Evolutionary conservation across 352 stramenopile genomes (phyloP).

Genomic region (Globisporangium abappressorium): DNA sequence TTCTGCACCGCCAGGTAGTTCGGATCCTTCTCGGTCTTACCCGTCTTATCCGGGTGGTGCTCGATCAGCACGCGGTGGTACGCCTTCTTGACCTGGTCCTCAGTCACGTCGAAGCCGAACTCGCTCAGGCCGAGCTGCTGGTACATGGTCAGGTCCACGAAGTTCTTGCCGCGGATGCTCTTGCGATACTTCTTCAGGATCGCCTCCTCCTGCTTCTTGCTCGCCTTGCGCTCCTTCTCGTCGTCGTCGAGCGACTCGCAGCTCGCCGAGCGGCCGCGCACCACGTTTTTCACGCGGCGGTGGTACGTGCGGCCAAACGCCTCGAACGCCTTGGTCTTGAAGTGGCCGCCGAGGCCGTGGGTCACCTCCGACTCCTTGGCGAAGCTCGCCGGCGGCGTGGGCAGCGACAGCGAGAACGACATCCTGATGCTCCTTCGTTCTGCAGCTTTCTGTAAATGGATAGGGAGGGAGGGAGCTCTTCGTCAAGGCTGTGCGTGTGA

Average conservation of each 20-base stretch:
- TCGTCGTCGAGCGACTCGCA: slow-evolving; percentile 76
- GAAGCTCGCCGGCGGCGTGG: slow-evolving; percentile 44
- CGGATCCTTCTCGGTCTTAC: slow-evolving; percentile 87
- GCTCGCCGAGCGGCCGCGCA: slow-evolving; percentile 68
- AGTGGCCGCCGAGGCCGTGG: slow-evolving; percentile 68
- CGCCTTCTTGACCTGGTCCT: slow-evolving; percentile 85
- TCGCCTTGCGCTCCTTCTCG: slow-evolving; percentile 48
- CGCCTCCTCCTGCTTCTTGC: slow-evolving; percentile 63
- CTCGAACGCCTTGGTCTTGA: slow-evolving; percentile 73
- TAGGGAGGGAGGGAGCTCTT: too few relatives aligned
- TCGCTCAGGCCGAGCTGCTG: slow-evolving; percentile 77
- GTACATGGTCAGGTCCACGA: slow-evolving; percentile 85
- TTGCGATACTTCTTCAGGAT: slow-evolving; percentile 80
- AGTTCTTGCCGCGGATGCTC: slow-evolving; percentile 79
- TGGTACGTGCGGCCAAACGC: slow-evolving; percentile 66
- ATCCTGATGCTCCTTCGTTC: slow-evolving; percentile 7
- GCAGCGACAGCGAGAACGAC: slow-evolving; percentile 62
- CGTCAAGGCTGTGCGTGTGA: background rate
- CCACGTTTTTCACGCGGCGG: slow-evolving; percentile 72
- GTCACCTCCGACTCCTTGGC: slow-evolving; percentile 51
- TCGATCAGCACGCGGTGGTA: slow-evolving; percentile 88
- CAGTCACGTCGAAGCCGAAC: slow-evolving; percentile 76
- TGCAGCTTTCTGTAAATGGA: background rate
- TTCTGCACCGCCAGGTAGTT: slow-evolving; percentile 88
- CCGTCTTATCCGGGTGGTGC: slow-evolving; percentile 86